These are phyloP conservation scores for Mycena olivaceomarginata DNA, from an alignment of 768 basidiomycete species.

Conservation along the genomic window DNA sequence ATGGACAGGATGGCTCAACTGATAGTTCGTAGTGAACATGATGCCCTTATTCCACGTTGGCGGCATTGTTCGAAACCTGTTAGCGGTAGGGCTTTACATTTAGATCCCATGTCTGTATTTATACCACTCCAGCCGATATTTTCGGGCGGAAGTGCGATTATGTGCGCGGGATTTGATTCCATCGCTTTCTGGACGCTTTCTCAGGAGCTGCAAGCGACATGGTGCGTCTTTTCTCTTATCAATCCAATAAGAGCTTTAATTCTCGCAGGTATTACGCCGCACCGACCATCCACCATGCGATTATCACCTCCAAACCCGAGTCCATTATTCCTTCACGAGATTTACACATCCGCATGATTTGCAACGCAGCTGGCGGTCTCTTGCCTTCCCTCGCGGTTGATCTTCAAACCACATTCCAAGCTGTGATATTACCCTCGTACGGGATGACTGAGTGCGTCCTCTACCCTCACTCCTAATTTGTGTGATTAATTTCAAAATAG, in stretches of 20 bases:
- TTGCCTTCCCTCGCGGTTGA: slow-evolving; percentile 70
- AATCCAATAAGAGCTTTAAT: neutral
- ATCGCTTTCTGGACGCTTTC: slow-evolving; percentile 68
- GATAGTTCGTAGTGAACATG: slow-evolving; percentile 59
- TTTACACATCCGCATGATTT: slow-evolving; percentile 64
- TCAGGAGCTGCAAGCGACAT: slow-evolving; percentile 62
- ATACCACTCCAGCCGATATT: slow-evolving; percentile 59
- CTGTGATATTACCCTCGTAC: slow-evolving; percentile 74
- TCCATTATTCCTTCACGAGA: slow-evolving; percentile 54
- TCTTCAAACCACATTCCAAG: slow-evolving; percentile 69
- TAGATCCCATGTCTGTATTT: neutral
- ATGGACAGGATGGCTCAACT: neutral
- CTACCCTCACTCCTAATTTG: no score
- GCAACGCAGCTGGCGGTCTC: slow-evolving; percentile 72
- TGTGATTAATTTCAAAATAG: slow-evolving; percentile 40
- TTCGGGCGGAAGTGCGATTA: slow-evolving; percentile 71
- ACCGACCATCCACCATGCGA: slow-evolving; percentile 70
- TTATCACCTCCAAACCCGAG: slow-evolving; percentile 61
- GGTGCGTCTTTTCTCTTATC: slow-evolving; percentile 58
- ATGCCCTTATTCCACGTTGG: slow-evolving; percentile 80
- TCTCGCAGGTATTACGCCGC: slow-evolving; percentile 66
- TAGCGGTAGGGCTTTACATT: slow-evolving; percentile 52
- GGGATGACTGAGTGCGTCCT: slow-evolving; percentile 72
- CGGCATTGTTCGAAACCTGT: slow-evolving; percentile 74
- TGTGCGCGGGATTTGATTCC: slow-evolving; percentile 74